Base-by-base conservation (phyloP, 768 basidiomycete species). In the Auriscalpium microsporum region DNA sequence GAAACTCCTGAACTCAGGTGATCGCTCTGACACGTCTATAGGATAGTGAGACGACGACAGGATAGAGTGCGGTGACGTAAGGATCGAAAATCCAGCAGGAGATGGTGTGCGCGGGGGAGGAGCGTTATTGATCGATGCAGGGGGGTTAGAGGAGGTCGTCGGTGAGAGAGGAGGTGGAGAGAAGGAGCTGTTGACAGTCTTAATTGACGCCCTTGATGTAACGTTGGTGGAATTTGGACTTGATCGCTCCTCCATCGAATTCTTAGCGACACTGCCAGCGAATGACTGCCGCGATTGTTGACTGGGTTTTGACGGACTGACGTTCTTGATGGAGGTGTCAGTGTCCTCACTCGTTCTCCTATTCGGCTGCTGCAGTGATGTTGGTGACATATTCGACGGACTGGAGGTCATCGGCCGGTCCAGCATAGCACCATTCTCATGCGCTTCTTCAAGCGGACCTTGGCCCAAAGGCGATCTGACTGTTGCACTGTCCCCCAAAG, bases 21-120 rank as follows among this genome's bases (percentile, higher is more conserved):
- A 28, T 28, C 28, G 28, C 28, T 28, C 45, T 28, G 48, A 21
- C 37, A 21, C 28, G 35, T 13, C 36, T 52, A 33, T 11, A 47
- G 58, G 63, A 38, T 61, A 58, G 4, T 58, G 56, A 10, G 50
- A 4, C 28, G 28, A 28, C 28, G 28, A 28, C 2, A 28, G 52
- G 34, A 64, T 65, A 10, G 75, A 76, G 63, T 73, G 69, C 5
- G 75, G 74, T 34, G 73, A 75, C 14, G 69, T 73, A 8, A 73
- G 56, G 17, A 67, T 58, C 13, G 69, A 68, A 13, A 58, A 54
- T 45, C 53, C 47, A 42, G 62, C 42, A 37, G 62, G 52, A 13
- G 61, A 59, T 10, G 61, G 61, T 19, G 53, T 49, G 34, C 50
- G 57, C 19, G 50, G 61, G 19, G 23, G 36, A 14, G 42, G 11